These are phyloP conservation scores for Populus tremula DNA, from an alignment of 345 rosid genomes.

Conservation along the genomic window DNA sequence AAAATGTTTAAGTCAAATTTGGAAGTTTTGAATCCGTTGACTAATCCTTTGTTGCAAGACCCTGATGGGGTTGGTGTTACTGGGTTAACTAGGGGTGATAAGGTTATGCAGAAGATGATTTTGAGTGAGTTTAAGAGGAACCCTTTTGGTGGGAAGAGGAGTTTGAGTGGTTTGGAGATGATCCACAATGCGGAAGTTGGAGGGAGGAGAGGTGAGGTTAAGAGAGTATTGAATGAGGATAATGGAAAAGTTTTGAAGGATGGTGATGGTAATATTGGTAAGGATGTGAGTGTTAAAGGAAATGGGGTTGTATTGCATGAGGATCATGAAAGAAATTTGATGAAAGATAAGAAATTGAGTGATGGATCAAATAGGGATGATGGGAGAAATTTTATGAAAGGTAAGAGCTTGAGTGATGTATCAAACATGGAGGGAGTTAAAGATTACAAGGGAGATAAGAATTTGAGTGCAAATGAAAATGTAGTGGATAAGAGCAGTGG, in stretches of 20 bases:
- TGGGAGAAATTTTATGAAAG: neutral
- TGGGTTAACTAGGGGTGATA: constrained; percentile 78
- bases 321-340: neutral
- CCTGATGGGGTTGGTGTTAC: constrained; percentile 78
- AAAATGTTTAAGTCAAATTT: constrained; percentile 75
- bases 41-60: constrained; percentile 86
- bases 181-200: constrained; percentile 3
- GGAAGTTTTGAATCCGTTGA: constrained; percentile 74
- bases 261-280: constrained; percentile 11
- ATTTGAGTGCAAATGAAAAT: constrained; percentile 4
- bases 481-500: neutral
- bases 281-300: constrained; percentile 1
- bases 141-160: constrained; percentile 69
- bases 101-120: constrained; percentile 61
- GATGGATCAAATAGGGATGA: neutral
- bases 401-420: neutral
- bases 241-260: neutral
- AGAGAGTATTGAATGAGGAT: constrained; percentile 16
- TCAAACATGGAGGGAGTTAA: neutral
- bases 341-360: neutral
- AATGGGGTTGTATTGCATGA: neutral
- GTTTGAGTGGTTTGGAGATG: constrained; percentile 40
- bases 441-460: neutral
- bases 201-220: constrained; percentile 19
- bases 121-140: constrained; percentile 56